Evolutionary conservation across 2,329 filamentous ascomycete species (phyloP), one percentile per base, ranked within the genome.

Genomic region (Beauveria sp.): DNA sequence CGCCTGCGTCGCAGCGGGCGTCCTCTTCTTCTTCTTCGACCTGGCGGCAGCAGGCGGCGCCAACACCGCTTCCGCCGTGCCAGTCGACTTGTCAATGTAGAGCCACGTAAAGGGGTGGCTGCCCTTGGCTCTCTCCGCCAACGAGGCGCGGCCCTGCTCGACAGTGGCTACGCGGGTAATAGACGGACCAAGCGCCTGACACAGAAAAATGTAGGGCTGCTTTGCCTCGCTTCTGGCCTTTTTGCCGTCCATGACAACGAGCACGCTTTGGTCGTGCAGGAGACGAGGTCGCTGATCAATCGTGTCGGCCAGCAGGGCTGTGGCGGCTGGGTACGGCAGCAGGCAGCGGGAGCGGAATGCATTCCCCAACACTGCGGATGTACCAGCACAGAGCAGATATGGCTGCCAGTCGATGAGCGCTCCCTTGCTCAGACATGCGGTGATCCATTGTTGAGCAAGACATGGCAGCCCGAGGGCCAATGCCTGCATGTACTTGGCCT

Each of bases 401-500:
- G 86, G 84, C 8, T 82, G 77, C 89, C 92, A 97, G 56, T 89
- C 83, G 0, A 96, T 74, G 0, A 93, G 73, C 8, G 75, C 70
- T 6, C 79, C 77, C 37, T 84, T 83, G 1, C 79, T 73, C 3
- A 93, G 72, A 64, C 90, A 96, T 55, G 89, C 83, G 28, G 84
- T 80, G 53, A 96, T 78, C 93, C 94, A 99, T 59, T 87, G 86
- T 6, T 86, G 83, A 6, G 91, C 88, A 2, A 99, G 79, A 68
- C 92, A 96, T 0, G 94, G 94, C 0, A 99, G 75, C 1, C 91
- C 91, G 0, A 99, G 82, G 0, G 94, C 92, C 2, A 99, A 82
- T 0, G 94, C 94, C 75, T 97, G 92, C 80, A 97, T 90, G 72
- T 94, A 97, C 71, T 97, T 99, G 55, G 87, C 84, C 64, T 91